Base-by-base conservation (phyloP, 2,329 filamentous ascomycete genomes). In the Fusarium luffae region DNA sequence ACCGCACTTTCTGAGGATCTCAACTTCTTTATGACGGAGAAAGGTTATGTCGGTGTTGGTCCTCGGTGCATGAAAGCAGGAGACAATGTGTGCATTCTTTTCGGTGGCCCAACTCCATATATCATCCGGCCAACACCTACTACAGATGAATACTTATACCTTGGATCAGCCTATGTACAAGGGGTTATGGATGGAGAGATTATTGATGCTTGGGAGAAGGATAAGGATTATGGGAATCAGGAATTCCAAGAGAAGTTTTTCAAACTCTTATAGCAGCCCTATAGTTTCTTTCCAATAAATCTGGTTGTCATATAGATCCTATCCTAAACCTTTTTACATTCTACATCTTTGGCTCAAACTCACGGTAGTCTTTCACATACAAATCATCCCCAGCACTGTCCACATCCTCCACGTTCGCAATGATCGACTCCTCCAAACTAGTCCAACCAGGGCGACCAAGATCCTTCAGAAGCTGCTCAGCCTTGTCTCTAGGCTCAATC, bases 381-480 rank as follows among this genome's bases (percentile, higher is more conserved):
- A 52, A 3, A 19, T 6, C 14, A 4, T 41, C 49, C 8, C 49
- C 49, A 18, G 7, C 23, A 11, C 25, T 21, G 3, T 25, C 21
- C 4, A 52, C 23, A 10, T 4, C 60, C 7, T 66, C 30, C 0
- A 66, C 42, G 1, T 32, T 66, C 1, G 50, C 41, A 1, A 49
- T 5, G n/a, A 69, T 25, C 2, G 50, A 37, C 3, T 70, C 63
- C 12, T 70, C 68, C 21, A 70, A 5, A 4, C 42, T 70, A 2
- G 51, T 60, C 68, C 67, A 70, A 1, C 68, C 68, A 16, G 68
- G 68, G 9, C 63, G 54, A 5, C 67, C 68, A 3, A 70, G 25
- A 0, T 70, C 67, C 7, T 42, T 44, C 0, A 70, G 32, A 0
- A 70, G 40, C 18, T 70, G 67, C 19, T 70, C 68, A 0, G 68